Evolutionary conservation across 495 filamentous ascomycete genomes (phyloP), one percentile per base, ranked within the genome.

Genomic region (Trichocladium uniseriatum): DNA sequence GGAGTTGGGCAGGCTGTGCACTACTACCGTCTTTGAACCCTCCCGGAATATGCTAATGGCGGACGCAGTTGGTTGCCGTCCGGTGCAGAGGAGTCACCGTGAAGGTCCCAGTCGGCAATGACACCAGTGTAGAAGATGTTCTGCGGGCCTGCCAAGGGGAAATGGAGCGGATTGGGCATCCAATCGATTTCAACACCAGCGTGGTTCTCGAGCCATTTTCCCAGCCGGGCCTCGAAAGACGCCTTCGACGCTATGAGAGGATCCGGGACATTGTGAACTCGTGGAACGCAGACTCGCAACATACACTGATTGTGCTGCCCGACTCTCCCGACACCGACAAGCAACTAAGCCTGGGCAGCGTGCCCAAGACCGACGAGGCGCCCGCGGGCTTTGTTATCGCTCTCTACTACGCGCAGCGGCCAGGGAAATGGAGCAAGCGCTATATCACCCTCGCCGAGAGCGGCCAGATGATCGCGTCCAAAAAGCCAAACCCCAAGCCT

Each of bases 181-280:
- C 76, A 10, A 82, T 94, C 38, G 72, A 79, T 58, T 68, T 77
- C 1, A 62, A 70, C 15, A 75, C 69, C 8, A 81, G 80, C 34
- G 73, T 92, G 14, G 55, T 96, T 1, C 63, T 90, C 29, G 92
- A 98, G 63, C 79, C 75, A 1, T 96, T 86, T 59, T 64, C 69
- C 16, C 73, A 79, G 32, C 67, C 91, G 1, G 89, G 88, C n/a
- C 71, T 98, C 3, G 85, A 94, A 59, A 79, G 92, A 38, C 81
- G 86, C 4, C 63, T 98, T 20, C 86, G 92, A 11, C 81, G 78
- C 7, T 96, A 95, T 62, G 92, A 98, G 68, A 80, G 78, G 51
- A 74, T 97, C 21, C 79, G 89, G 31, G 88, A 95, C 64, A 78
- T 95, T 21, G 74, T 96, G 76, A 94, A 91, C 62, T 92, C 89